These are phyloP conservation scores for Populus trichocarpa DNA, from an alignment of 441 rosid species.

Conservation along the genomic window DNA sequence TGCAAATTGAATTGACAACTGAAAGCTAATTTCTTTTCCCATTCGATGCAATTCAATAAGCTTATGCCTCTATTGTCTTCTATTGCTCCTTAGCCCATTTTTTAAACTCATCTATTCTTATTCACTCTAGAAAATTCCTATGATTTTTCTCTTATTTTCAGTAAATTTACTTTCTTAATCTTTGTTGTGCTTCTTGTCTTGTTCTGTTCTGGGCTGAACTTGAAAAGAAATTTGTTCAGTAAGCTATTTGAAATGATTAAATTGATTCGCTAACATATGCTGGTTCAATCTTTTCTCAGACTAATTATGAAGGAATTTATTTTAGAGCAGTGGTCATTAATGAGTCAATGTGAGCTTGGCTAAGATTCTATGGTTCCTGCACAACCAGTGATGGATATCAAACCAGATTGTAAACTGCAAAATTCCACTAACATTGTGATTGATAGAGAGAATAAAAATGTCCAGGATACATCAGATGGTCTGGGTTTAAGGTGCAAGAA, in stretches of 20 bases:
- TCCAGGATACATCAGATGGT: conserved; percentile 29
- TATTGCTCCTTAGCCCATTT: neutral
- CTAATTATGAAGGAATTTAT: conserved; percentile 15
- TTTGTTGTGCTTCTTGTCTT: neutral
- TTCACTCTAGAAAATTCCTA: neutral
- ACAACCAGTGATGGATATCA: conserved; percentile 37
- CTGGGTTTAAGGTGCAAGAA: conserved; percentile 23
- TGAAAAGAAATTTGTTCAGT: neutral
- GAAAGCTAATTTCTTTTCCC: neutral
- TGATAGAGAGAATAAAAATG: conserved; percentile 29
- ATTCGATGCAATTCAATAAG: neutral
- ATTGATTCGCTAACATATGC: conserved; percentile 9
- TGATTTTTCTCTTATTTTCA: neutral
- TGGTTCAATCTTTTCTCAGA: conserved; percentile 17
- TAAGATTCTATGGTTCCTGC: conserved; percentile 31
- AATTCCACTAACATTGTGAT: conserved; percentile 23
- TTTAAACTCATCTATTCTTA: neutral
- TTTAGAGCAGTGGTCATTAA: conserved; percentile 9
- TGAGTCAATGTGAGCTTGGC: conserved; percentile 6
- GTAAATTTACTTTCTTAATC: neutral
- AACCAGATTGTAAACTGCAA: conserved; percentile 27
- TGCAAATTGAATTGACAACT: neutral
- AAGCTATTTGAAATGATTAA: conserved; percentile 6
- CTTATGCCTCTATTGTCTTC: neutral
- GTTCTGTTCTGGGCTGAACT: neutral